Evolutionary conservation across 768 basidiomycete species (phyloP).

Genomic region (Pholiota molesta): DNA sequence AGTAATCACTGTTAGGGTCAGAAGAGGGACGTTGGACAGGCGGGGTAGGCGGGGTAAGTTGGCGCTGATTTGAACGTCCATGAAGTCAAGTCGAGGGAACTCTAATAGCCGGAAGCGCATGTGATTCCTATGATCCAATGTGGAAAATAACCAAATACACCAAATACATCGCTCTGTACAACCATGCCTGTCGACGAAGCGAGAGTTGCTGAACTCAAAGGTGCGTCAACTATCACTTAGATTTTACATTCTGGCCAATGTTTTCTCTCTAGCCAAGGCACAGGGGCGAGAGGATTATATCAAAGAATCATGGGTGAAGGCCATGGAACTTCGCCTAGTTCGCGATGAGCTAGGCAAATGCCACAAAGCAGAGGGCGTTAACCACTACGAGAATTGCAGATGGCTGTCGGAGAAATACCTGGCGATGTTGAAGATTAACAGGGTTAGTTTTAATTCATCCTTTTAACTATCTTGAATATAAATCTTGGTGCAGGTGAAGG

Average conservation of each 20-base stretch:
- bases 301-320: constrained; percentile 91
- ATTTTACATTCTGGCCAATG: neutral
- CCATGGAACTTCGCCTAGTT: constrained; percentile 91
- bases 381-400: constrained; percentile 87
- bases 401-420: constrained; percentile 85
- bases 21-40: neutral
- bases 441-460: constrained; percentile 53
- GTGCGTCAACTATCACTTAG: constrained; percentile 29
- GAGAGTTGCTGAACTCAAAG: constrained; percentile 51
- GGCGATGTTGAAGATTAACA: constrained; percentile 76
- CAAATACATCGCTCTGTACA: constrained; percentile 24
- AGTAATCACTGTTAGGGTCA: neutral
- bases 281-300: constrained; percentile 74
- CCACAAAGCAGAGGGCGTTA: constrained; percentile 88
- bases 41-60: neutral
- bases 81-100: neutral
- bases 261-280: constrained; percentile 51
- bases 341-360: constrained; percentile 89
- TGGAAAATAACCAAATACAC: constrained; percentile 23
- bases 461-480: no score
- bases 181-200: constrained; percentile 29
- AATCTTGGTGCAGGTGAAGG: constrained; percentile 61
- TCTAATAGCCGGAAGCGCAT: constrained; percentile 8
- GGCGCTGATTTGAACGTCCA: neutral
- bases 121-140: constrained; percentile 11